Percentiles rank a stretch among this genome's conserved stretches.
phyloP scores from a whole-genome alignment of 2,329 filamentous ascomycete genomes.

The Penicillium sp. region DNA sequence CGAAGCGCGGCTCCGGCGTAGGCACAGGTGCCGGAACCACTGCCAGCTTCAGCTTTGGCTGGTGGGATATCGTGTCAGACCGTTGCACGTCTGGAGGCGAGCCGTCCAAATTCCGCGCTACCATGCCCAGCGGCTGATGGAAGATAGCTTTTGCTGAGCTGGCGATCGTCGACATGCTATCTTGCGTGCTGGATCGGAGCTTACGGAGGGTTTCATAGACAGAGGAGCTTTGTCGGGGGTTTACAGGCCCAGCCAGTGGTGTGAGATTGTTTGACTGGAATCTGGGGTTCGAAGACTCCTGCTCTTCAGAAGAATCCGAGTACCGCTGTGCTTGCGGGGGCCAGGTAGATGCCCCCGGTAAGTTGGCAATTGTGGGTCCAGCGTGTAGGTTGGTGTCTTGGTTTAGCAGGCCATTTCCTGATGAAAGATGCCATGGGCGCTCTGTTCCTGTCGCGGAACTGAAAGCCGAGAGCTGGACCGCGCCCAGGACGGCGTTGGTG shows the following conservation, averaged over 20 bases:
- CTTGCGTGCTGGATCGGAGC: neutral
- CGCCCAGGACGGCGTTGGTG: slow-evolving; percentile 20
- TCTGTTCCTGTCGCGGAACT: slow-evolving; percentile 14
- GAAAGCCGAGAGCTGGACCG: slow-evolving; percentile 19
- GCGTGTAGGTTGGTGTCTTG: neutral
- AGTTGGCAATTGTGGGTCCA: neutral
- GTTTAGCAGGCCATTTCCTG: neutral
- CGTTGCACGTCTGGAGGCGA: neutral
- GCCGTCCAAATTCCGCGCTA: neutral
- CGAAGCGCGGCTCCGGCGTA: neutral
- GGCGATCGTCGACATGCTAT: slow-evolving; percentile 3
- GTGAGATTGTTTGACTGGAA: neutral
- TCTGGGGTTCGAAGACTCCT: neutral
- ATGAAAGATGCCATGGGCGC: neutral
- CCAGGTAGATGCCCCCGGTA: neutral
- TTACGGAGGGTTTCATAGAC: slow-evolving; percentile 13
- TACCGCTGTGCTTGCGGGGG: neutral
- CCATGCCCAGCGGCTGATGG: neutral
- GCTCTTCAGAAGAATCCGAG: neutral
- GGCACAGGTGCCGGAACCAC: neutral
- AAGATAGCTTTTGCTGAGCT: slow-evolving; percentile 1
- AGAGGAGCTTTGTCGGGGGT: neutral
- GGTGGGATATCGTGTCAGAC: neutral
- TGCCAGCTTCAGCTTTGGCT: neutral
- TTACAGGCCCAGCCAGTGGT: neutral